Evolutionary conservation across 2,329 filamentous ascomycete genomes (phyloP), one percentile per base, ranked within the genome.

Genomic region (Monosporascus sp.): DNA sequence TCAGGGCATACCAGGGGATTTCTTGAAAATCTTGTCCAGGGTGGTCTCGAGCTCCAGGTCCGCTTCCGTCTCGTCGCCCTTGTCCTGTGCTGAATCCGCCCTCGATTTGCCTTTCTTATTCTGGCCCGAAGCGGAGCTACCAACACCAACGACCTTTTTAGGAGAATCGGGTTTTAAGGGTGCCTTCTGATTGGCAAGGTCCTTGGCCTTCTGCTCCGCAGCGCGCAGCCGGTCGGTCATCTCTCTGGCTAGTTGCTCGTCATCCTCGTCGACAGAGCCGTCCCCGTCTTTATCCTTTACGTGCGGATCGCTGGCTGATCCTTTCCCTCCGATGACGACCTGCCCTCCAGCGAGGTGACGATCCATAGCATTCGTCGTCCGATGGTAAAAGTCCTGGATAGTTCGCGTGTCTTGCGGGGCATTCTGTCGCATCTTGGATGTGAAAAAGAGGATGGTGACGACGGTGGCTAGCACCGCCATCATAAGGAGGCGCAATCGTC

Each of bases 11-110:
- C 91, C 86, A 17, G 93, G 91, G 3, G 90, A 85, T 66, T 85
- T 87, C 75, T 92, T 94, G 59, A 97, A 71, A 48, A 97, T 96
- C 7, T 72, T 70, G 64, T 91, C 87, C 58, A 97, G 72, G 69
- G 91, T 89, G 19, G 74, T 73, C 68, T 91, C 85, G 2, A 88
- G 83, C 52, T 85, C 79, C 52, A 82, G 78, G 51, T 86, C 65
- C 31, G 62, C 60, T 40, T 70, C 66, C 53, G 71, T 68, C 2
- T 56, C 67, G 47, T 60, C 64, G 16, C 68, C 58, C 68, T 75
- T 71, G 75, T 74, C 68, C 75, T 80, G 65, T 77, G 82, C 62
- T 73, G 75, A 77, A 56, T 81, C 77, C 26, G 69, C 69, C 55
- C 71, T 68, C 46, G 69, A 59, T 50, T 60, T 61, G 59, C 27